These are phyloP conservation scores for Nissolia schottii DNA, from an alignment of 306 rosid species.

Conservation along the genomic window DNA sequence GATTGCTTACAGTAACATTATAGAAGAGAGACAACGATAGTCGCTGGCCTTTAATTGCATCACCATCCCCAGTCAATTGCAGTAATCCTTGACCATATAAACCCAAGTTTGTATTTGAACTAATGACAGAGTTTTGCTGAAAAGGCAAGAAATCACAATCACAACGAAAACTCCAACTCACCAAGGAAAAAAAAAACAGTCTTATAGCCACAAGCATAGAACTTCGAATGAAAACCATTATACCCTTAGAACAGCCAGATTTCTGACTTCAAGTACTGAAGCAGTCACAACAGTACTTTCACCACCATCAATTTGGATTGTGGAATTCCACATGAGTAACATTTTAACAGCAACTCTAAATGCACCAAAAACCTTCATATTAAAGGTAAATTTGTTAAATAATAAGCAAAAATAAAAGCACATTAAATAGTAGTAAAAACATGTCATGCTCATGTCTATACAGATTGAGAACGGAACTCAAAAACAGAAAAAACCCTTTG, in stretches of 20 bases:
- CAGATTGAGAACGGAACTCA: slow-evolving; percentile 1
- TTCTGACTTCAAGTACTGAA: slow-evolving; percentile 94
- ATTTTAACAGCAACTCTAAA: slow-evolving; percentile 93
- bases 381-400: slow-evolving; percentile 19
- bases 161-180: slow-evolving; percentile 24
- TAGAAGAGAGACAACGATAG: slow-evolving; percentile 97
- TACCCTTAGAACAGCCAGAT: slow-evolving; percentile 93
- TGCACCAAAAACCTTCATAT: slow-evolving; percentile 93
- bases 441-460: slow-evolving; percentile 5
- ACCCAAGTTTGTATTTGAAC: slow-evolving; percentile 86
- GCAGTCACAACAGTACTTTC: slow-evolving; percentile 73
- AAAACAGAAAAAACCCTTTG: slow-evolving; percentile 12
- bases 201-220: slow-evolving; percentile 8
- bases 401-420: slow-evolving; percentile 7
- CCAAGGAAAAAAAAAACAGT: slow-evolving; percentile 20
- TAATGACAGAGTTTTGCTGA: slow-evolving; percentile 87
- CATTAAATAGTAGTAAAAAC: slow-evolving; percentile 19
- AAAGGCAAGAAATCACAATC: slow-evolving; percentile 31
- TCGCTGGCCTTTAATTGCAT: slow-evolving; percentile 88
- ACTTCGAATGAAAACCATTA: slow-evolving; percentile 22
- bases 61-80: slow-evolving; percentile 85
- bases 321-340: slow-evolving; percentile 95
- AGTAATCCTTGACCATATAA: slow-evolving; percentile 95
- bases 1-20: slow-evolving; percentile 86
- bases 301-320: slow-evolving; percentile 81